phyloP scores from a whole-genome alignment of 495 filamentous ascomycete genomes.

The Neurospora sp. region DNA sequence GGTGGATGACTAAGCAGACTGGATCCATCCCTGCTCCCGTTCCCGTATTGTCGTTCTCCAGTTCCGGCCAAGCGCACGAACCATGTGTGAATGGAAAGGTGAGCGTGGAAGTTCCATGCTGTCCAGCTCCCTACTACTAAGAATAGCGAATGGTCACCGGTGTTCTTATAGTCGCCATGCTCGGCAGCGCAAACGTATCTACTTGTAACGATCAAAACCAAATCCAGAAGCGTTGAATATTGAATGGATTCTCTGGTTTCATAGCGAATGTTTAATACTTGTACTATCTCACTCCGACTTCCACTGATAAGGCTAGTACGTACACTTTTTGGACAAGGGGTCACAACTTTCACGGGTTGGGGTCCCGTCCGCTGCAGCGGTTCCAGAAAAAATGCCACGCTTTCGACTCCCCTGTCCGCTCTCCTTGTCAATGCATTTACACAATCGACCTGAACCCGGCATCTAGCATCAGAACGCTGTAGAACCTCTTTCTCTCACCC shows the following conservation, averaged over 20 bases:
- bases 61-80: neutral
- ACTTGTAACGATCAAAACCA: neutral
- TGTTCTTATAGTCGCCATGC: neutral
- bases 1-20: neutral
- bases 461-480: neutral
- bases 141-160: neutral
- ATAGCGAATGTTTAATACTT: neutral
- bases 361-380: neutral
- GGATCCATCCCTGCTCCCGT: neutral
- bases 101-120: neutral
- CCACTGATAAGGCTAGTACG: neutral
- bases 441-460: neutral
- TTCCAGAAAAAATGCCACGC: neutral
- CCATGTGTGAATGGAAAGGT: neutral
- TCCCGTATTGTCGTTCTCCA: neutral
- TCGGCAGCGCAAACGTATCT: neutral
- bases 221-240: neutral
- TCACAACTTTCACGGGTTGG: neutral
- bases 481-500: neutral
- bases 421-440: neutral
- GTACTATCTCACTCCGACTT: neutral
- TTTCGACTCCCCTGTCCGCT: neutral
- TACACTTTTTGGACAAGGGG: neutral
- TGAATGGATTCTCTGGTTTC: neutral
- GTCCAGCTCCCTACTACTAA: neutral